Base-by-base conservation (phyloP, 2,329 filamentous ascomycete species). In the Dendrostoma leiphaemia region DNA sequence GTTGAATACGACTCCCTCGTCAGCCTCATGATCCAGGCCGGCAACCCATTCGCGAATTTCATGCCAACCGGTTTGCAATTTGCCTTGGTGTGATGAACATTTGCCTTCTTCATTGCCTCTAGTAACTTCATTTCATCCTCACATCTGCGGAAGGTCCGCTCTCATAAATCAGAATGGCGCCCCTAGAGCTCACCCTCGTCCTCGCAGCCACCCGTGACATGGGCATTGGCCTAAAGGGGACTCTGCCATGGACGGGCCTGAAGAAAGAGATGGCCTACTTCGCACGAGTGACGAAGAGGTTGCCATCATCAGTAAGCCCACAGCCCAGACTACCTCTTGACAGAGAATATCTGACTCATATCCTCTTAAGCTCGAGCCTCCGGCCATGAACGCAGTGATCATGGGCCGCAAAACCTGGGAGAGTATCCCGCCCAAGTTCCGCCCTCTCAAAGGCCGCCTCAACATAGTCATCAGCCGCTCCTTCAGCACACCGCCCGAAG, bases 371-470 rank as follows among this genome's bases (percentile, higher is more conserved):
- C 57, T 64, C 4, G 63, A 71, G 2, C 54, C 70, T 7, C 60
- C 66, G 0, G 62, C 73, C 38, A 54, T 74, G 61, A 93, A 92
- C 69, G 89, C 90, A 17, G 90, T 97, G 48, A 88, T 99, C 62
- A 99, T 99, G 94, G 94, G 94, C 57, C 89, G 94, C 66, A 97
- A 95, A 72, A 99, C 94, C 0, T 99, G 93, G 87, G 91, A 96
- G 49, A 91, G 86, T 60, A 93, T 99, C 57, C 93, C 94, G 2
- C 67, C 77, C 6, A 81, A 78, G 48, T 91, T 94, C 68, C 81
- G 91, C 2, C 94, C 94, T 17, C 78, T 99, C 31, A 86, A 84
- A 58, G 88, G 85, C 59, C 79, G 94, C 9, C 76, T 91, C 48
- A 97, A 96, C 70, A 83, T 97, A 37, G 83, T 97, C 60, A 77